A percentile compares a stretch with the other conserved stretches of the same genome.
phyloP scores from a whole-genome alignment of 2,329 filamentous ascomycete genomes.

The Curvularia lunata region DNA sequence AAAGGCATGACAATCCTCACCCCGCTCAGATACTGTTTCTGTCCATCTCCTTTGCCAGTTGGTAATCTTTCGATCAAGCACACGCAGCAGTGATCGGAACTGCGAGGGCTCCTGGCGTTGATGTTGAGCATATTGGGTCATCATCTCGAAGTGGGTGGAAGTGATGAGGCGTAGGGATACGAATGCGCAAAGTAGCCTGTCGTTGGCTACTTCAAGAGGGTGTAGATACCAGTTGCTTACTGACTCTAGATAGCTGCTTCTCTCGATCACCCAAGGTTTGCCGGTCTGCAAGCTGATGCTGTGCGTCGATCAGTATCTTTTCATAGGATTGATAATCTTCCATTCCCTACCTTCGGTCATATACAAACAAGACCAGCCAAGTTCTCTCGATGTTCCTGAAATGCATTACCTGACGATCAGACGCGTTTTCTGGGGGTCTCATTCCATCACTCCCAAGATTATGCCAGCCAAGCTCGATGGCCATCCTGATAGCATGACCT shows the following conservation, averaged over 20 bases:
- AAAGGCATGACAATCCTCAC: constrained; percentile 14
- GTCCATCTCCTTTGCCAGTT: too few relatives aligned
- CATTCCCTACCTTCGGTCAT: too few relatives aligned
- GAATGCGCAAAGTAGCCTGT: constrained; percentile 17
- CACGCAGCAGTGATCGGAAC: too few relatives aligned
- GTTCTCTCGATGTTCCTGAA: too few relatives aligned
- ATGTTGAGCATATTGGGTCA: too few relatives aligned
- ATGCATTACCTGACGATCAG: neutral
- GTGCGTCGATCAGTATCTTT: too few relatives aligned
- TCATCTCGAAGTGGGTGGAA: too few relatives aligned
- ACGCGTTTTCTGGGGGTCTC: neutral
- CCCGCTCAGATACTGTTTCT: constrained; percentile 1
- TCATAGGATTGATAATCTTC: too few relatives aligned
- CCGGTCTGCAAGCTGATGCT: too few relatives aligned
- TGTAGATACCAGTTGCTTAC: constrained; percentile 7
- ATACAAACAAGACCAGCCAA: too few relatives aligned
- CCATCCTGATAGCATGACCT: constrained; percentile 15
- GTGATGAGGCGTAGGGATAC: neutral
- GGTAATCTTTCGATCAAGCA: too few relatives aligned
- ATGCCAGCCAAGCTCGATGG: constrained; percentile 19
- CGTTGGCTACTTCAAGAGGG: constrained; percentile 12
- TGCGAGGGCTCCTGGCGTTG: too few relatives aligned
- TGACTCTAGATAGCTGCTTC: constrained; percentile 9
- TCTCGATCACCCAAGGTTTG: constrained; percentile 12
- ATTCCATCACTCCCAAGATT: neutral